A percentile compares a stretch with the other conserved stretches of the same genome.
These are phyloP conservation scores for Mortierella sp. DNA, from an alignment of 371 early-diverging fungal species.

Conservation along the genomic window DNA sequence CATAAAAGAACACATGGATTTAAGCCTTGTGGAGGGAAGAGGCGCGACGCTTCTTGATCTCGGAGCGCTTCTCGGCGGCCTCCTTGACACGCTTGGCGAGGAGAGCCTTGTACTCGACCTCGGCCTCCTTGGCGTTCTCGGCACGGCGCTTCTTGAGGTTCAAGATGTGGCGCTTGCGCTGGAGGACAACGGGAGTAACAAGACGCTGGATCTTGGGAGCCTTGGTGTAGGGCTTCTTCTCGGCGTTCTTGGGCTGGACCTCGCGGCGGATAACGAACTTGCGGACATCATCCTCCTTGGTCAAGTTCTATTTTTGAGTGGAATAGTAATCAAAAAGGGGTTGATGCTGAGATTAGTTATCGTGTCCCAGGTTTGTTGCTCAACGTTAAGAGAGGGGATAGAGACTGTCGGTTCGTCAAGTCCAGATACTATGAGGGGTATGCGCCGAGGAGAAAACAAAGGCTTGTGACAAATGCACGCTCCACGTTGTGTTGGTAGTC, in stretches of 20 bases:
- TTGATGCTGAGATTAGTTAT: background rate
- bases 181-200: constrained; percentile 94
- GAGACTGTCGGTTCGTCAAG: no score
- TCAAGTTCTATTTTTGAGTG: constrained; percentile 40
- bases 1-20: constrained; percentile 34
- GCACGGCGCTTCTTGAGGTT: constrained; percentile 88
- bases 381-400: no score
- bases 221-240: constrained; percentile 95
- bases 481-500: constrained; percentile 30
- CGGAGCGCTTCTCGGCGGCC: constrained; percentile 79
- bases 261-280: constrained; percentile 98
- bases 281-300: constrained; percentile 98
- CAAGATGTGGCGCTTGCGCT: constrained; percentile 90
- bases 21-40: constrained; percentile 75
- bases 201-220: constrained; percentile 97
- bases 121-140: constrained; percentile 87
- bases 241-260: constrained; percentile 87
- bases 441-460: no score
- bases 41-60: constrained; percentile 73
- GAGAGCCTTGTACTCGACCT: constrained; percentile 93
- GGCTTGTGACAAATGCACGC: no score
- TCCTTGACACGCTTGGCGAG: constrained; percentile 95
- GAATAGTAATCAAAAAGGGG: background rate
- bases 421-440: no score
- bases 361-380: background rate